These are phyloP conservation scores for Calocybe indica DNA, from an alignment of 768 basidiomycete genomes.

Conservation along the genomic window DNA sequence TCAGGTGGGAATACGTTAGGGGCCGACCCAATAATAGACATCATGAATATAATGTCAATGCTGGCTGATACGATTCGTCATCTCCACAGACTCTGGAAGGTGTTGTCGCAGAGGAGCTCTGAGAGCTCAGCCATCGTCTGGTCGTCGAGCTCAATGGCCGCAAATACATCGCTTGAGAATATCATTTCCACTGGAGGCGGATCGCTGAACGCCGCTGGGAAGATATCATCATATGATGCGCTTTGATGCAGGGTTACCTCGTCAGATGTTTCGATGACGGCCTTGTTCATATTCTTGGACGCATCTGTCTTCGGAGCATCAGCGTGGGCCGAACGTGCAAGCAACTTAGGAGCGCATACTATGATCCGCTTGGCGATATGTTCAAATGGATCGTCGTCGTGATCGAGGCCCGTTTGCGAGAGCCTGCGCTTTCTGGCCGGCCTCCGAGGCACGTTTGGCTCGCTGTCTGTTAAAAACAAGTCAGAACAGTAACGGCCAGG, in stretches of 20 bases:
- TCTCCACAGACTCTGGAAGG: too few species aligned
- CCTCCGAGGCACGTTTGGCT: background rate
- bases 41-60: too few species aligned
- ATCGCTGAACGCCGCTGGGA: background rate
- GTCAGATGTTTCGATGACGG: background rate
- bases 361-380: conserved; percentile 18
- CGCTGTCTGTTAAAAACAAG: background rate
- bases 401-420: conserved; percentile 3
- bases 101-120: background rate
- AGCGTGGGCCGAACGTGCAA: background rate
- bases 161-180: background rate
- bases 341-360: conserved; percentile 6
- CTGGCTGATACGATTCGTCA: too few species aligned
- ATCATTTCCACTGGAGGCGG: background rate
- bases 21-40: too few species aligned
- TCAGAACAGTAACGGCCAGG: background rate
- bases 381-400: conserved; percentile 16
- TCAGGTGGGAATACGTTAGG: too few species aligned
- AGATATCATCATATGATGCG: background rate
- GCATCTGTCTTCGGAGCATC: background rate
- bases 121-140: background rate
- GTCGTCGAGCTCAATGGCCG: background rate
- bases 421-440: conserved; percentile 10
- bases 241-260: background rate
- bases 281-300: background rate